Conservation (phyloP, 2,329 filamentous ascomycete genomes). For the Claviceps quebecensis region DNA sequence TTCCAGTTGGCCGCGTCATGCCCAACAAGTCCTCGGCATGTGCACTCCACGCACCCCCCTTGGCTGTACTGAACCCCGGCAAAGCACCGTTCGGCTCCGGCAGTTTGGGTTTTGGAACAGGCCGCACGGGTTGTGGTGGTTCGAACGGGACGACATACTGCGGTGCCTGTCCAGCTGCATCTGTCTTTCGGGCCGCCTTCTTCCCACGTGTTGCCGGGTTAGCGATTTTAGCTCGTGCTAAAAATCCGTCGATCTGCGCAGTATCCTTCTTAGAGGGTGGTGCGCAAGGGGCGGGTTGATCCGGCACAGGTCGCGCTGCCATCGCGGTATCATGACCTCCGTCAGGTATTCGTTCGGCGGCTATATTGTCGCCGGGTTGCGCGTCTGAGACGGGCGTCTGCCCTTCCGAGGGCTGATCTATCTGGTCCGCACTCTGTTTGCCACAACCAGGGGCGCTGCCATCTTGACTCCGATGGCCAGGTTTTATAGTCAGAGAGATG, state of each 20-base stretch:
- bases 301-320: neutral
- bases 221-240: slow-evolving; percentile 13
- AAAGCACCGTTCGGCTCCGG: slow-evolving; percentile 12
- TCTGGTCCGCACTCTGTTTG: neutral
- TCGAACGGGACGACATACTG: slow-evolving; percentile 26
- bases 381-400: neutral
- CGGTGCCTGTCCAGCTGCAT: slow-evolving; percentile 35
- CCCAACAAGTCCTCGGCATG: slow-evolving; percentile 55
- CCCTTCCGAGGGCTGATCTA: neutral
- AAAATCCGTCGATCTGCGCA: neutral
- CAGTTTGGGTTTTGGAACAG: neutral
- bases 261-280: neutral
- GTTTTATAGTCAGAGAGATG: neutral
- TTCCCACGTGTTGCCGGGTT: slow-evolving; percentile 39
- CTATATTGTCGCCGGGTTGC: neutral
- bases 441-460: neutral
- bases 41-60: slow-evolving; percentile 52
- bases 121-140: slow-evolving; percentile 10
- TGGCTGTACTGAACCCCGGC: slow-evolving; percentile 33
- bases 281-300: neutral
- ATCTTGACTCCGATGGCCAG: neutral
- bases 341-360: neutral
- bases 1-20: slow-evolving; percentile 35
- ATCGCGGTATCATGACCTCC: neutral
- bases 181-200: slow-evolving; percentile 37